phyloP scores from a whole-genome alignment of 2,329 filamentous ascomycete genomes.

The Clarireedia monteithiana region DNA sequence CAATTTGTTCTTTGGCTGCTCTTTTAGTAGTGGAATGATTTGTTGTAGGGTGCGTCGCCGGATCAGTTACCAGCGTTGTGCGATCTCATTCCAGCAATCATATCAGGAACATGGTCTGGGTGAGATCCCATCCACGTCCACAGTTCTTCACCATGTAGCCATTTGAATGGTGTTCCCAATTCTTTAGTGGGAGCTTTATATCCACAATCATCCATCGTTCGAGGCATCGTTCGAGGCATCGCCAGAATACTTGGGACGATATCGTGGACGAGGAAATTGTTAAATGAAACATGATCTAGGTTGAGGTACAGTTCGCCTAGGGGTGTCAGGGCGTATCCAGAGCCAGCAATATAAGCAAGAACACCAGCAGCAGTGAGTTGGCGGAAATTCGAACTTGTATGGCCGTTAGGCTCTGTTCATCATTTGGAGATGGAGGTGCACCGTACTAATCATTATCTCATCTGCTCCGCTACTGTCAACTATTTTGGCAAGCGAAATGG shows the following conservation, averaged over 20 bases:
- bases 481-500: conserved; percentile 14
- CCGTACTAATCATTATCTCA: conserved; percentile 20
- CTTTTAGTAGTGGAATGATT: conserved; percentile 14
- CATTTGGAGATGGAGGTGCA: not conserved
- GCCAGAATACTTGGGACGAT: conserved; percentile 19
- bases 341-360: conserved; percentile 11
- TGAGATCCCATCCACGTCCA: conserved; percentile 21
- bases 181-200: conserved; percentile 22
- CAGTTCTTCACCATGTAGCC: conserved; percentile 18
- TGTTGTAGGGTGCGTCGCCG: conserved; percentile 16
- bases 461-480: conserved; percentile 16
- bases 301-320: conserved; percentile 11
- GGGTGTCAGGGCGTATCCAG: conserved; percentile 13
- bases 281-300: conserved; percentile 17
- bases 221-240: conserved; percentile 18
- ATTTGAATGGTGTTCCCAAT: conserved; percentile 19
- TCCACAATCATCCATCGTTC: conserved; percentile 13
- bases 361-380: conserved; percentile 17
- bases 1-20: conserved; percentile 17
- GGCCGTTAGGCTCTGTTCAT: not conserved
- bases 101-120: conserved; percentile 18
- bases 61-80: conserved; percentile 12
- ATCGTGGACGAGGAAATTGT: conserved; percentile 18
- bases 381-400: not conserved
- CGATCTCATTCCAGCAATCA: conserved; percentile 20